A percentile compares a stretch with the other conserved stretches of the same genome.
Evolutionary conservation across 805 yeast genomes (phyloP).

Genomic region (Brettanomyces sp.): DNA sequence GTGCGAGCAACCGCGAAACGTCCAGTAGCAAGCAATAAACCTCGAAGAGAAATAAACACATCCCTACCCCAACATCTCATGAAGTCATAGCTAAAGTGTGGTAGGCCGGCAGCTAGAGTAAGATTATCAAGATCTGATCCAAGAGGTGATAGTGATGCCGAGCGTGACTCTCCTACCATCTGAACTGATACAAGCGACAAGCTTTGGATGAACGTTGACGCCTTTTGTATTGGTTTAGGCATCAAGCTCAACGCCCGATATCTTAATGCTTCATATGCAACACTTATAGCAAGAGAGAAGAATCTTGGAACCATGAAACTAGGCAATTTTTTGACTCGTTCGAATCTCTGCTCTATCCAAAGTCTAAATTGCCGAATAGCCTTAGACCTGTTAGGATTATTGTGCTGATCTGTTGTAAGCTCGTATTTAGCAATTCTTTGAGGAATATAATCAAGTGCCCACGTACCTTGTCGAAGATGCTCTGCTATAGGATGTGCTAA

Average conservation of each 20-base stretch:
- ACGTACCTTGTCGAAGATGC: conserved; percentile 71
- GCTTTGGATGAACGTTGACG: conserved; percentile 69
- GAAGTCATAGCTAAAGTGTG: conserved; percentile 82
- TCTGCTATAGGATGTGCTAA: conserved; percentile 77
- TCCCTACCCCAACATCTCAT: conserved; percentile 99
- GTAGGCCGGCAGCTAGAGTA: conserved; percentile 91
- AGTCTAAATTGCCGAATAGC: conserved; percentile 46
- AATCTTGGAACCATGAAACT: conserved; percentile 78
- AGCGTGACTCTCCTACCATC: conserved; percentile 67
- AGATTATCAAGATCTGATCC: conserved; percentile 40
- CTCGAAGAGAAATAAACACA: conserved; percentile 80
- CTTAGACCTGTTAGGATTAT: conserved; percentile 21
- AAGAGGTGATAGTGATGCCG: conserved; percentile 67
- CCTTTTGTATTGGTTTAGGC: conserved; percentile 41
- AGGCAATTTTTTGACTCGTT: conserved; percentile 58
- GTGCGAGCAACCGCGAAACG: conserved; percentile 68
- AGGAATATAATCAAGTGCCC: conserved; percentile 80
- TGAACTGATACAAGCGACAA: conserved; percentile 78
- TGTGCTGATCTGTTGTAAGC: neutral
- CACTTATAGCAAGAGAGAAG: conserved; percentile 73
- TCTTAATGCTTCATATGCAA: conserved; percentile 77
- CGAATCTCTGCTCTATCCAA: conserved; percentile 65
- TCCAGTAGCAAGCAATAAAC: conserved; percentile 69
- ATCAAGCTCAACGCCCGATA: conserved; percentile 53
- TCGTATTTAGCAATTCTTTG: conserved; percentile 51